Base-by-base conservation (phyloP, 768 basidiomycete genomes). In the Tubosaeta sp. region DNA sequence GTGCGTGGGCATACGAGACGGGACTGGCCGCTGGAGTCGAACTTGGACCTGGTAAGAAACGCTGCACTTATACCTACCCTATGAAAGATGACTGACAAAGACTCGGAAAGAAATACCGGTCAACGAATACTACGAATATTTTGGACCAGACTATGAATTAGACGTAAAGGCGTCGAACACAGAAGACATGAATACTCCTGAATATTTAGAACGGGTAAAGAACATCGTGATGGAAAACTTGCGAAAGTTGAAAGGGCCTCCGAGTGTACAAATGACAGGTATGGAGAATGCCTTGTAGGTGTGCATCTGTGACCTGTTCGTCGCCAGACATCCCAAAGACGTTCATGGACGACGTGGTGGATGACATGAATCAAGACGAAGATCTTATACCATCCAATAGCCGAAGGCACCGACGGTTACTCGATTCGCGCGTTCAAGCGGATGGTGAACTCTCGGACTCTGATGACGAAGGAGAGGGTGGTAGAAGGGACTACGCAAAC, bases 91-190 rank as follows among this genome's bases (percentile, higher is more conserved):
- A 46, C 57, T 57, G 39, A 59, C 51, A 12, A 22, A 24, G 7
- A 19, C n/a, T 9, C 46, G 5, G 29, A n/a, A 61, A 94, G 95
- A 91, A 64, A 95, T 99, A 48, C 96, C 96, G 3, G 87, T 94
- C 56, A 99, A 98, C 63, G 96, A 99, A 71, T 99, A 98, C 71
- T 98, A 94, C 64, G 95, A 98, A 65, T 98, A 98, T 69, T 98
- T 97, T 68, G 96, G 96, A 1, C 96, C 96, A 3, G 92, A 95
- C 62, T 97, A 98, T 63, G 83, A 94, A 65, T 79, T 99, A 29
- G 92, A 99, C 65, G 96, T 99, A 25, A 90, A 87, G 61, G 74
- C 92, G 12, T 94, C 91, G 12, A 99, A 98, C 65, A 88, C 92
- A 53, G 94, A 96, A 58, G 95, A 99, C 64, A 73, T 95, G 73